phyloP scores from a whole-genome alignment of 805 yeast species.

The Naumovozyma castellii region DNA sequence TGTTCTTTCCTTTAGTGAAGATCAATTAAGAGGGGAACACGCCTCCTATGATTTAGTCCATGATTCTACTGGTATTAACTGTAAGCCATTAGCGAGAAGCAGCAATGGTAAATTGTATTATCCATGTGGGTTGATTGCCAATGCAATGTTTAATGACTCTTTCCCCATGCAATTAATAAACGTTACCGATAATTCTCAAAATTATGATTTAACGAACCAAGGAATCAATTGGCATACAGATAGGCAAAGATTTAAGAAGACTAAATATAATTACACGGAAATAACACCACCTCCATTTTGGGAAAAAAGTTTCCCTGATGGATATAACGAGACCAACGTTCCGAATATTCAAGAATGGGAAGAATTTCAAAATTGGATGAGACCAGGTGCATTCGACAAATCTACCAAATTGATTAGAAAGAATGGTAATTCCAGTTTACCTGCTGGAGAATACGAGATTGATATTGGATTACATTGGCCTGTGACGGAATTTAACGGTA shows the following conservation, averaged over 20 bases:
- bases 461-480: conserved; percentile 73
- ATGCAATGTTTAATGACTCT: conserved; percentile 85
- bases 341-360: conserved; percentile 74
- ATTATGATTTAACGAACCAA: conserved; percentile 34
- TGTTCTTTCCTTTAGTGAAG: conserved; percentile 78
- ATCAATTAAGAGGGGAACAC: conserved; percentile 71
- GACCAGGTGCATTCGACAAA: conserved; percentile 65
- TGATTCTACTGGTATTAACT: conserved; percentile 40
- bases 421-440: conserved; percentile 47
- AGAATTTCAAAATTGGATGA: conserved; percentile 93
- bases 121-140: conserved; percentile 94
- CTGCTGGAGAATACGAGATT: conserved; percentile 53
- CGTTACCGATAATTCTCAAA: conserved; percentile 28
- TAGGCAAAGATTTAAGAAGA: conserved; percentile 57
- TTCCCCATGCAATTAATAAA: conserved; percentile 36
- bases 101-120: conserved; percentile 55
- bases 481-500: conserved; percentile 56
- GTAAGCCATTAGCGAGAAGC: conserved; percentile 53
- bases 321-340: conserved; percentile 73
- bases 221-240: conserved; percentile 87
- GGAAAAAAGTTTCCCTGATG: conserved; percentile 70
- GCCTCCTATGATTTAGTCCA: conserved; percentile 46
- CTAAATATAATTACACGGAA: conserved; percentile 55
- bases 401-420: conserved; percentile 59
- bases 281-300: conserved; percentile 95